Percentiles rank a stretch among this genome's conserved stretches.
phyloP scores from a whole-genome alignment of 73 alveolate species.

The Tetrahymena thermophila region DNA sequence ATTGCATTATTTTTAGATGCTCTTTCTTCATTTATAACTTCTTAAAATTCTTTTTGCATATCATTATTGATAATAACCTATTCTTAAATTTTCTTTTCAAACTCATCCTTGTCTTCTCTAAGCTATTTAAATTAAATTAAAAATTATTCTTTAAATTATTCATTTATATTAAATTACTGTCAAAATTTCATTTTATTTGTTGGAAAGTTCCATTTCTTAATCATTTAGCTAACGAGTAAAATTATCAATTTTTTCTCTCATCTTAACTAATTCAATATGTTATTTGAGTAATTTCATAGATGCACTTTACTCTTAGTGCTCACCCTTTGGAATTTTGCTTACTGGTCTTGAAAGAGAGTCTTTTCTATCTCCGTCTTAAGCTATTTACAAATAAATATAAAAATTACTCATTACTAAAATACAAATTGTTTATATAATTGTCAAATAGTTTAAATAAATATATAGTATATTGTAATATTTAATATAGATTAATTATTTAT shows the following conservation, averaged over 20 bases:
- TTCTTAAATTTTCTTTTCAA: not conserved
- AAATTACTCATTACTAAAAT: too few species aligned
- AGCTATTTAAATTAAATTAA: not conserved
- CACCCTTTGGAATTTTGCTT: not conserved
- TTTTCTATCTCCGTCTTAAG: not conserved
- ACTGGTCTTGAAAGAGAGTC: not conserved
- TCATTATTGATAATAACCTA: not conserved
- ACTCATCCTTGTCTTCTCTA: not conserved
- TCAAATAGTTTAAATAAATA: too few species aligned
- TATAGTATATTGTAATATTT: too few species aligned
- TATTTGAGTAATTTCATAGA: not conserved
- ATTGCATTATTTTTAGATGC: not conserved
- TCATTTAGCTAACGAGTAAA: not conserved
- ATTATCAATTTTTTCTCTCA: not conserved
- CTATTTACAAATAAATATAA: not conserved
- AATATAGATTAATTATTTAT: too few species aligned
- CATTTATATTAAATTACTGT: not conserved
- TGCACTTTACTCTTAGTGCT: not conserved
- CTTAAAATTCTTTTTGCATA: not conserved
- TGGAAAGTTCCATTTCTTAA: not conserved
- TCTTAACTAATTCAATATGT: not conserved
- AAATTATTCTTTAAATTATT: not conserved
- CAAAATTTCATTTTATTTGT: not conserved
- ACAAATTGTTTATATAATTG: too few species aligned
- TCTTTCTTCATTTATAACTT: not conserved